These are phyloP conservation scores for Paraglomus brasilianum DNA, from an alignment of 192 early-diverging fungal genomes.

Conservation along the genomic window DNA sequence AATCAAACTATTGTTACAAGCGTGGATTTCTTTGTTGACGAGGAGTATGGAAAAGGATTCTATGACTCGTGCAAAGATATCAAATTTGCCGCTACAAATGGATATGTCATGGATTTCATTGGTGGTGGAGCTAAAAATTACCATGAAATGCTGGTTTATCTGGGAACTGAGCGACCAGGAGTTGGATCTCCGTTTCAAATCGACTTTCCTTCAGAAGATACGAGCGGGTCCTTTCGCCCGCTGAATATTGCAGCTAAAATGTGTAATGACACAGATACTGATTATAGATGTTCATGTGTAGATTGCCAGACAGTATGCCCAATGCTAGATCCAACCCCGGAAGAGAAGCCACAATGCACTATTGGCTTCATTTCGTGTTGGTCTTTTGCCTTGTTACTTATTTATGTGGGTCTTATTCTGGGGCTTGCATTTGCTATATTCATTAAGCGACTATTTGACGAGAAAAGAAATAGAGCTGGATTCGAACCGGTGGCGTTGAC, in stretches of 20 bases:
- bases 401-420: constrained; percentile 40
- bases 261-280: constrained; percentile 54
- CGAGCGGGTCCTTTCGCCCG: constrained; percentile 32
- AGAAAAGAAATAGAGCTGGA: constrained; percentile 34
- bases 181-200: constrained; percentile 66
- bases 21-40: constrained; percentile 55
- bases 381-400: constrained; percentile 46
- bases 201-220: constrained; percentile 50
- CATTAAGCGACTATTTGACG: constrained; percentile 30
- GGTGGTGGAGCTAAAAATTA: constrained; percentile 61
- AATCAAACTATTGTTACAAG: constrained; percentile 42
- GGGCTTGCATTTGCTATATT: constrained; percentile 33
- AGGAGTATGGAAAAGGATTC: constrained; percentile 53
- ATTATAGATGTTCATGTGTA: constrained; percentile 59
- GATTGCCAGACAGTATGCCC: constrained; percentile 60
- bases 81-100: constrained; percentile 65
- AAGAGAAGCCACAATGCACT: constrained; percentile 41
- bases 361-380: constrained; percentile 53
- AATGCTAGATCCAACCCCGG: constrained; percentile 48
- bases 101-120: constrained; percentile 66
- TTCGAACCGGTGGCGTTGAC: constrained; percentile 47
- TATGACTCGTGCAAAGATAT: constrained; percentile 66
- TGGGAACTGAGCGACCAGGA: constrained; percentile 52
- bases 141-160: constrained; percentile 51
- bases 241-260: constrained; percentile 38